These are phyloP conservation scores for Talinum fruticosum DNA, from an alignment of 148 eudicot species.

Conservation along the genomic window DNA sequence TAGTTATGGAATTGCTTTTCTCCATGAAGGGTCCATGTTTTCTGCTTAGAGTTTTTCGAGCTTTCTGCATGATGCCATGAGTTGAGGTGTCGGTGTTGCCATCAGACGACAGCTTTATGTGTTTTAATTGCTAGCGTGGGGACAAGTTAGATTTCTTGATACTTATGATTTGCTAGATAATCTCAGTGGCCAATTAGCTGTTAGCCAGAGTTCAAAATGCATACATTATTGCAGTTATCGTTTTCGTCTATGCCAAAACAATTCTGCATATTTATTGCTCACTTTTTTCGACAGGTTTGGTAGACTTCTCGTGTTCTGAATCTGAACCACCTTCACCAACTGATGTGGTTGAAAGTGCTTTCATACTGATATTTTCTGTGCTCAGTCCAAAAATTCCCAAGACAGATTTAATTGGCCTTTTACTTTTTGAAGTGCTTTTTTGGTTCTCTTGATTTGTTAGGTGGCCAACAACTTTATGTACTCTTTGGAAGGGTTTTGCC, in stretches of 20 bases:
- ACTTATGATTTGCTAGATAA: constrained; percentile 1
- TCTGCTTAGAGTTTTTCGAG: background rate
- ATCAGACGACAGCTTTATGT: background rate
- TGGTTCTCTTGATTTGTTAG: background rate
- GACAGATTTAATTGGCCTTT: background rate
- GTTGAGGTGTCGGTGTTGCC: background rate
- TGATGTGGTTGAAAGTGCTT: background rate
- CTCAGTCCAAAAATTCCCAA: background rate
- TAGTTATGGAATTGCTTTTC: background rate
- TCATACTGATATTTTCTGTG: background rate
- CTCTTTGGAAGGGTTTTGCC: background rate
- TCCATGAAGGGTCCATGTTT: constrained; percentile 10
- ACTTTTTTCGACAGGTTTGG: background rate
- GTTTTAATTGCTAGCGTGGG: constrained; percentile 9
- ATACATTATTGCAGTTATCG: background rate
- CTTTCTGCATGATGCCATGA: too few species aligned
- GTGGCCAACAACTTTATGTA: background rate
- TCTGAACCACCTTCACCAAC: background rate
- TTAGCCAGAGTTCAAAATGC: constrained; percentile 1
- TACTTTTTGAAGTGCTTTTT: background rate
- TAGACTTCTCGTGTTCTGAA: background rate
- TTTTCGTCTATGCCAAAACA: constrained; percentile 6
- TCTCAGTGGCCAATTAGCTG: constrained; percentile 17
- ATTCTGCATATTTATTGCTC: constrained; percentile 9
- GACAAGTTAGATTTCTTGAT: background rate